Evolutionary conservation across 192 early-diverging fungal species (phyloP).

Genomic region (Entrophospora sp.): DNA sequence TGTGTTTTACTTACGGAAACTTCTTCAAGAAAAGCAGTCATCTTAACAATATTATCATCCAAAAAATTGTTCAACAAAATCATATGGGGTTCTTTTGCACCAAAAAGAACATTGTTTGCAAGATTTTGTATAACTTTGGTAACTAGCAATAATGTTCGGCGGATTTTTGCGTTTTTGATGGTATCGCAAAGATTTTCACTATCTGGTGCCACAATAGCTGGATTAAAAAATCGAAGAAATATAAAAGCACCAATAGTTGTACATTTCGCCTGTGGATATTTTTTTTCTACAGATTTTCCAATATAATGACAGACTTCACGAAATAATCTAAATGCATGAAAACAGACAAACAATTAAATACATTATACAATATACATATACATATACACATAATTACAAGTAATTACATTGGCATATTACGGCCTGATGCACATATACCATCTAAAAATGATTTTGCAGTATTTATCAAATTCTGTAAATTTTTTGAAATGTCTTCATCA

Average conservation of each 20-base stretch:
- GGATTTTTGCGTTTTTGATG: constrained; percentile 52
- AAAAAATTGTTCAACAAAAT: constrained; percentile 83
- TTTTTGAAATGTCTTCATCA: constrained; percentile 59
- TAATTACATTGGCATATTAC: constrained; percentile 53
- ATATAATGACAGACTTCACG: constrained; percentile 79
- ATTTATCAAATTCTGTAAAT: constrained; percentile 69
- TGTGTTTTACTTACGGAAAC: constrained; percentile 61
- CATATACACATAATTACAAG: neutral
- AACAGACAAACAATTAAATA: neutral
- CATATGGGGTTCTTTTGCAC: constrained; percentile 94
- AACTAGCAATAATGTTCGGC: constrained; percentile 81
- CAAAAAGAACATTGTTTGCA: constrained; percentile 93
- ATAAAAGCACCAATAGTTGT: constrained; percentile 91
- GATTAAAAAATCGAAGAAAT: constrained; percentile 93
- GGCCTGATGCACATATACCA: constrained; percentile 66
- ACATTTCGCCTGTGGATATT: constrained; percentile 77
- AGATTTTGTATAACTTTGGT: constrained; percentile 97
- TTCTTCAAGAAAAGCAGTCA: constrained; percentile 70
- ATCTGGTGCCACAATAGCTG: constrained; percentile 90
- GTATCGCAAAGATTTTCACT: constrained; percentile 61
- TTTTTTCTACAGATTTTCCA: constrained; percentile 61
- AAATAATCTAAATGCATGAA: constrained; percentile 37
- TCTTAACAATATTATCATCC: constrained; percentile 68
- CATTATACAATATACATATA: neutral
- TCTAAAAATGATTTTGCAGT: constrained; percentile 75